Conservation (phyloP, 306 rosid genomes). For the Benincasa hispida region DNA sequence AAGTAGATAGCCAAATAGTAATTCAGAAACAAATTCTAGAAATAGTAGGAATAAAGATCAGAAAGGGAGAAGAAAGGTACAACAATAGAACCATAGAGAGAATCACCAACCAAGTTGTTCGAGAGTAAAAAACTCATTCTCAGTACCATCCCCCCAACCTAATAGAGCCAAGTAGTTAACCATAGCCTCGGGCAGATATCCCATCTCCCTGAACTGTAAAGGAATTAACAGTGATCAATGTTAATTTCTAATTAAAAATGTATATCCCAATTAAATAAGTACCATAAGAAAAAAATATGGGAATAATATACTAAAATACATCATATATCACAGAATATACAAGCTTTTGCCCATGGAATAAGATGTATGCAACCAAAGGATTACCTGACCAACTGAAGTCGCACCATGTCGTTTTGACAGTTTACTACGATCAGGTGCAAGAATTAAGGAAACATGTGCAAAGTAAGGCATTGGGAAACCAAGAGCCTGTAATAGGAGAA, state of each 20-base stretch:
- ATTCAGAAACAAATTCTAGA: not conserved
- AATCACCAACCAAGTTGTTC: constrained; percentile 64
- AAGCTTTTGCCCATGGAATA: not conserved
- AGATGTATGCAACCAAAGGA: constrained; percentile 1
- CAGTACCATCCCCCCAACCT: constrained; percentile 99
- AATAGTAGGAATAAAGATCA: not conserved
- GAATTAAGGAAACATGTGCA: constrained; percentile 92
- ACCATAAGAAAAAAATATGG: not conserved
- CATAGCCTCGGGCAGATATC: constrained; percentile 86
- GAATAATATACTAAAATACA: not conserved
- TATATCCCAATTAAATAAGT: not conserved
- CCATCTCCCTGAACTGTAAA: constrained; percentile 90
- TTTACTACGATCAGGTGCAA: constrained; percentile 94
- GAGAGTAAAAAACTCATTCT: constrained; percentile 60
- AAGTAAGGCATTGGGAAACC: constrained; percentile 64
- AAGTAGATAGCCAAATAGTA: not conserved
- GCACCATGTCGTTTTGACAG: constrained; percentile 98
- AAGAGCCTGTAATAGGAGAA: constrained; percentile 47
- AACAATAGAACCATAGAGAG: constrained; percentile 1
- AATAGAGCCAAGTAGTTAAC: constrained; percentile 81
- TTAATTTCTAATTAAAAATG: not conserved
- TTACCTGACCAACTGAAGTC: constrained; percentile 91
- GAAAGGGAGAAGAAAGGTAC: not conserved
- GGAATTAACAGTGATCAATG: constrained; percentile 5
- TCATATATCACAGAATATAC: not conserved